Conservation (phyloP, 441 rosid genomes). For the Syzygium malaccense region DNA sequence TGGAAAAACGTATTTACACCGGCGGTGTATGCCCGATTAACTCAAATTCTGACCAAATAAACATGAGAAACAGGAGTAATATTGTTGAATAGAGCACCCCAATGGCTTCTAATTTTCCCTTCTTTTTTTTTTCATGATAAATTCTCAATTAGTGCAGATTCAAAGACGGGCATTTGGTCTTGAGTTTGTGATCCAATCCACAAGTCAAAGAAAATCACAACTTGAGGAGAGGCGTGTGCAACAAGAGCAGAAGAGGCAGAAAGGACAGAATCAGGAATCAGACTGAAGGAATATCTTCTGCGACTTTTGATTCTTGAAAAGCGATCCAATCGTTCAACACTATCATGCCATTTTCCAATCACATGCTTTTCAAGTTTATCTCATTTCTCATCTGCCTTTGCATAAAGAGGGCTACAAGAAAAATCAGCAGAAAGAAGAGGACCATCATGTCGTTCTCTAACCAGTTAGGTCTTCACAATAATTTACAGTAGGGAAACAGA, state of each 20-base stretch:
- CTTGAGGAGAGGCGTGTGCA: not conserved
- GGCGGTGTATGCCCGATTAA: not conserved
- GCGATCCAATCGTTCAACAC: not conserved
- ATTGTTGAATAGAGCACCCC: not conserved
- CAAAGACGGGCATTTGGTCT: not conserved
- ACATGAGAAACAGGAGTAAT: not conserved
- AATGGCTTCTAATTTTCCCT: too few species aligned
- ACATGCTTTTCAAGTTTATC: not conserved
- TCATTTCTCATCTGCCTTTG: not conserved
- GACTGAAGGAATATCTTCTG: not conserved
- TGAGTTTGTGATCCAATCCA: not conserved
- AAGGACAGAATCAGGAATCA: not conserved
- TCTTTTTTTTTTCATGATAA: not conserved
- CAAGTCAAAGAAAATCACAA: not conserved
- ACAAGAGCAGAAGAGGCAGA: not conserved
- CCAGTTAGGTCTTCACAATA: not conserved
- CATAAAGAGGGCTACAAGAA: not conserved
- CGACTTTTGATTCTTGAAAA: not conserved
- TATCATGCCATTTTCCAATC: not conserved
- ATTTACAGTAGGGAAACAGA: not conserved
- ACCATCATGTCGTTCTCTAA: not conserved
- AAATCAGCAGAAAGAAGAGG: not conserved
- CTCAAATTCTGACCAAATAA: not conserved
- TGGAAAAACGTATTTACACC: not conserved
- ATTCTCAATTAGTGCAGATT: not conserved